Conservation (phyloP, 2,329 filamentous ascomycete genomes). For the Fusarium sp. region DNA sequence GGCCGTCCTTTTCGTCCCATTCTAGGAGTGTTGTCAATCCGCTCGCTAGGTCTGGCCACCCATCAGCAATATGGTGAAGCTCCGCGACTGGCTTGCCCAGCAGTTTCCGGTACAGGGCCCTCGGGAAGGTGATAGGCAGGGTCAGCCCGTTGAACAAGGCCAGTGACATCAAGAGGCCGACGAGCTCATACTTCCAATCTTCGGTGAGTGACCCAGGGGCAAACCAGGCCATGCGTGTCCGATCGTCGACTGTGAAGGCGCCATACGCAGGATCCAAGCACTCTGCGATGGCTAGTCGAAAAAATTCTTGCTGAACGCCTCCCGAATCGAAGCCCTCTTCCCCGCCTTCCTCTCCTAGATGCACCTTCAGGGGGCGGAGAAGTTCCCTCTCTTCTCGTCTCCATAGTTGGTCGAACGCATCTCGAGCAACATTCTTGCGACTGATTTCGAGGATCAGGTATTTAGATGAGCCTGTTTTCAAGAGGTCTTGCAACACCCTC, state of each 20-base stretch:
- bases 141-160: constrained; percentile 95
- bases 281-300: constrained; percentile 84
- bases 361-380: constrained; percentile 86
- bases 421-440: constrained; percentile 73
- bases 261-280: constrained; percentile 83
- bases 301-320: constrained; percentile 97
- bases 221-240: constrained; percentile 89
- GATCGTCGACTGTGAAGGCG: constrained; percentile 81
- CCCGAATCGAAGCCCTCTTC: constrained; percentile 95
- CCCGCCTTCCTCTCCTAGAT: constrained; percentile 82
- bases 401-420: constrained; percentile 92
- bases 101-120: constrained; percentile 84
- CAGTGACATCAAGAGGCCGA: constrained; percentile 88
- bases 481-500: constrained; percentile 69
- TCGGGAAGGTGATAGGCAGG: constrained; percentile 88
- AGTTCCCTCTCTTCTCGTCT: constrained; percentile 85
- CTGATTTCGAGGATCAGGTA: constrained; percentile 79
- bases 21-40: constrained; percentile 79
- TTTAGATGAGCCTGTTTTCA: constrained; percentile 75
- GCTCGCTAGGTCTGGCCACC: constrained; percentile 85
- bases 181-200: constrained; percentile 88
- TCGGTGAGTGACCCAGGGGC: constrained; percentile 84
- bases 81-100: constrained; percentile 76
- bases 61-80: constrained; percentile 83
- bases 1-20: constrained; percentile 80